Conservation (phyloP, 2,329 filamentous ascomycete genomes). For the Mariannaea sp. region DNA sequence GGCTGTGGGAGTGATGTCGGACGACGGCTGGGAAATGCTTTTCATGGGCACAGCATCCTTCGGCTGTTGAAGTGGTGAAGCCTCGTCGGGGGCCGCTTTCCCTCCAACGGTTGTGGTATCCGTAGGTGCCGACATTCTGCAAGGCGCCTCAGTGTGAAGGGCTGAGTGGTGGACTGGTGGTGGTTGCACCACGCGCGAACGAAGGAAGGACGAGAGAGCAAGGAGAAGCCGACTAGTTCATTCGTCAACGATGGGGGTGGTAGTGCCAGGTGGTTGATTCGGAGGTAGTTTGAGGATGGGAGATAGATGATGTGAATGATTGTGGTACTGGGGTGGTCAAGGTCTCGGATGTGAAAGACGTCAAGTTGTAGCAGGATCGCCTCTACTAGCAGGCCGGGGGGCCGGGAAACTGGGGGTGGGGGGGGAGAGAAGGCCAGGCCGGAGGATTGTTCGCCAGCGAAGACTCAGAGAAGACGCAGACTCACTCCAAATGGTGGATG, state of each 20-base stretch:
- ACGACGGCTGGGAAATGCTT: conserved; percentile 37
- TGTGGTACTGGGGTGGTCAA: conserved; percentile 24
- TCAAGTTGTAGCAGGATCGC: conserved; percentile 38
- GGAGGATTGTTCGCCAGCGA: conserved; percentile 26
- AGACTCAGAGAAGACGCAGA: conserved; percentile 26
- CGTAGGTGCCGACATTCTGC: conserved; percentile 41
- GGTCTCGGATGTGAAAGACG: conserved; percentile 39
- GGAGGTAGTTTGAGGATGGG: conserved; percentile 22
- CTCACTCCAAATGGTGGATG: conserved; percentile 33
- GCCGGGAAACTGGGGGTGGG: conserved; percentile 37
- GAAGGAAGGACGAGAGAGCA: conserved; percentile 17
- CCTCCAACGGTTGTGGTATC: conserved; percentile 42
- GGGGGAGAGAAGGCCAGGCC: conserved; percentile 23
- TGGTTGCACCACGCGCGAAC: conserved; percentile 35
- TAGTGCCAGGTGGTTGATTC: conserved; percentile 15
- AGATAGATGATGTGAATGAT: conserved; percentile 24
- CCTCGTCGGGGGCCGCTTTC: conserved; percentile 37
- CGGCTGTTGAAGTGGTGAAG: conserved; percentile 42
- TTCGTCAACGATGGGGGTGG: conserved; percentile 18
- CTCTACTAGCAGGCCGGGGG: conserved; percentile 32
- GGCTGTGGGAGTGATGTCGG: conserved; percentile 25
- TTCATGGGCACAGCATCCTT: conserved; percentile 47
- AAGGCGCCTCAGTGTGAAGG: conserved; percentile 16
- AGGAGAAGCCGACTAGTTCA: conserved; percentile 27
- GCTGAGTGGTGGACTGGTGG: conserved; percentile 29